Percentiles rank a stretch among this genome's conserved stretches.
These are phyloP conservation scores for Pythium diclinum DNA, from an alignment of 352 stramenopile species.

Conservation along the genomic window DNA sequence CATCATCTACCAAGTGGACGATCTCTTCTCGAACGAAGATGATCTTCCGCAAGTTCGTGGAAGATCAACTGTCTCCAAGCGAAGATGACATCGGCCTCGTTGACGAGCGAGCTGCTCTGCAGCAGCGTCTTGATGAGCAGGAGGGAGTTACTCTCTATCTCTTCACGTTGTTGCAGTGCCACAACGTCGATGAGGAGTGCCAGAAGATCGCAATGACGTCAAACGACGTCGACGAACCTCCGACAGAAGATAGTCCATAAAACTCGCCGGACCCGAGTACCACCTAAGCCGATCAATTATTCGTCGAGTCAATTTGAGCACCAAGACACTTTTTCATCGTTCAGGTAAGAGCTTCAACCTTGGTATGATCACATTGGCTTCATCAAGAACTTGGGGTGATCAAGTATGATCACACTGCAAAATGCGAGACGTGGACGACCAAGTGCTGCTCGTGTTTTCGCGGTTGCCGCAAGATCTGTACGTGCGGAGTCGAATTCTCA, in stretches of 20 bases:
- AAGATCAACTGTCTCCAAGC: neutral
- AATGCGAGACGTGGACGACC: constrained; percentile 20
- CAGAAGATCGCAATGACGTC: neutral
- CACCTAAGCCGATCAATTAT: neutral
- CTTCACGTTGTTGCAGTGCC: constrained; percentile 1
- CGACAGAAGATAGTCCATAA: too few relatives aligned
- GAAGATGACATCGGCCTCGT: neutral
- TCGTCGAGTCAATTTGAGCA: too few relatives aligned
- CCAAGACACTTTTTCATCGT: too few relatives aligned
- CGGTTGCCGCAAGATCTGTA: constrained; percentile 50
- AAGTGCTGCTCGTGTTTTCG: constrained; percentile 3
- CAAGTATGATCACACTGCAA: constrained; percentile 2
- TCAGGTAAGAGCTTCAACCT: too few relatives aligned
- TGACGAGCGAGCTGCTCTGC: neutral
- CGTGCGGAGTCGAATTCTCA: constrained; percentile 26
- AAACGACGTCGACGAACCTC: neutral
- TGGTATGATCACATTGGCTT: too few relatives aligned
- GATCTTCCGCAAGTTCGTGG: neutral
- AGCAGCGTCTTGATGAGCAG: neutral
- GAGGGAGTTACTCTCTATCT: neutral
- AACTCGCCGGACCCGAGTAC: too few relatives aligned
- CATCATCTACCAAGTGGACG: neutral
- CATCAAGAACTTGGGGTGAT: too few relatives aligned
- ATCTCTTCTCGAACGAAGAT: neutral
- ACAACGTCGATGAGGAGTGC: neutral